phyloP scores from a whole-genome alignment of 2,329 filamentous ascomycete species.

The Aquanectria penicillioides region DNA sequence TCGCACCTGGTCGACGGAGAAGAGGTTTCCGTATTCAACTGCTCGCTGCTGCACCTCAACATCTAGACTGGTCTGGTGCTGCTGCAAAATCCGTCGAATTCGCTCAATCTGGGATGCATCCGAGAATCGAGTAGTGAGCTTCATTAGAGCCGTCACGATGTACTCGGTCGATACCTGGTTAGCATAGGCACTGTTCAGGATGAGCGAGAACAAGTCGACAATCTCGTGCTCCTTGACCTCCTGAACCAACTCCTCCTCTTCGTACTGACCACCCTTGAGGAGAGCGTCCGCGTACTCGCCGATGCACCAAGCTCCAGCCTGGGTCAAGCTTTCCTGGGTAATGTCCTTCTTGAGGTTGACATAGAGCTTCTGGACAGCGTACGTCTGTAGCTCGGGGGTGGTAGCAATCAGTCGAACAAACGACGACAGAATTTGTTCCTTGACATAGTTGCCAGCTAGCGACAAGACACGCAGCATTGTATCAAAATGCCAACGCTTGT shows the following conservation, averaged over 20 bases:
- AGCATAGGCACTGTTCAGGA: conserved; percentile 94
- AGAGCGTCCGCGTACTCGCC: conserved; percentile 95
- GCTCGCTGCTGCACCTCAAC: conserved; percentile 96
- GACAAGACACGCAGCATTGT: conserved; percentile 96
- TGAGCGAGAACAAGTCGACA: conserved; percentile 89
- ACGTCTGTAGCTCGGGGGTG: conserved; percentile 92
- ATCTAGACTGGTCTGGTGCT: conserved; percentile 86
- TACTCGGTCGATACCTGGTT: conserved; percentile 94
- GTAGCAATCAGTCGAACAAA: conserved; percentile 96
- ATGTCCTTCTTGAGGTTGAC: conserved; percentile 93
- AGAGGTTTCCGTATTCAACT: conserved; percentile 96
- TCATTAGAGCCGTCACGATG: conserved; percentile 94
- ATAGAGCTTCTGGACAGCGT: conserved; percentile 96
- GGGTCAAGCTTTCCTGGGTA: conserved; percentile 93
- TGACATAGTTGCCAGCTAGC: conserved; percentile 94
- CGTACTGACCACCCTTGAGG: conserved; percentile 88
- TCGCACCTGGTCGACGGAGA: conserved; percentile 86
- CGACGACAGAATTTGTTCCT: conserved; percentile 96
- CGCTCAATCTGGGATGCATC: conserved; percentile 89
- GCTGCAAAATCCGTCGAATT: conserved; percentile 79
- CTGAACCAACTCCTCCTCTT: conserved; percentile 88
- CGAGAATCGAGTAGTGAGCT: conserved; percentile 87
- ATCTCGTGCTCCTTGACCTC: conserved; percentile 88
- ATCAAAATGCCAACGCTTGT: conserved; percentile 98
- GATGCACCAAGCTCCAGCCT: conserved; percentile 96